These are phyloP conservation scores for Euphorbia lathyris DNA, from an alignment of 345 rosid genomes.

Conservation along the genomic window DNA sequence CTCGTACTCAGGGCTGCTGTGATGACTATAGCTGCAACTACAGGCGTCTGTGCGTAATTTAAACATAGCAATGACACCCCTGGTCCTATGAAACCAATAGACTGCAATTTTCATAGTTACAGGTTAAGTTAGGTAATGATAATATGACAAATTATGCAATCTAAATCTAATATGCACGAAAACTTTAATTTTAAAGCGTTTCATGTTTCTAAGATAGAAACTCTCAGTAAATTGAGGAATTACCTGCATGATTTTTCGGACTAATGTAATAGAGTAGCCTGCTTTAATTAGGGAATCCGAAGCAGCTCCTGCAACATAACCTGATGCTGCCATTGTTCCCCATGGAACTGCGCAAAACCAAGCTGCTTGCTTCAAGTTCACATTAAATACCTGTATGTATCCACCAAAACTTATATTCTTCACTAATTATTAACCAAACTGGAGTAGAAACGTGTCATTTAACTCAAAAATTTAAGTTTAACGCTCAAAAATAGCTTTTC, in stretches of 20 bases:
- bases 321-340: constrained; percentile 88
- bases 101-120: constrained; percentile 34
- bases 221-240: background rate
- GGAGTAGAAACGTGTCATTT: too few relatives aligned
- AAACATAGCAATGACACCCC: constrained; percentile 76
- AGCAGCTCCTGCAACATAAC: constrained; percentile 70
- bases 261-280: constrained; percentile 70
- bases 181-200: too few relatives aligned
- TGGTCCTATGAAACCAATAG: constrained; percentile 88
- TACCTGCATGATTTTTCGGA: constrained; percentile 96
- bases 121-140: background rate
- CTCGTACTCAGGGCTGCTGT: constrained; percentile 82
- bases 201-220: background rate
- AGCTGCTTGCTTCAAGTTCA: constrained; percentile 93
- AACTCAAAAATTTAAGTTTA: too few relatives aligned
- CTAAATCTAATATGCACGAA: background rate
- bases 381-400: constrained; percentile 58
- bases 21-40: constrained; percentile 53
- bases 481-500: too few relatives aligned
- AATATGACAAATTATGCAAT: background rate
- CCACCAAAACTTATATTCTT: background rate
- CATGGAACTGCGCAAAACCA: constrained; percentile 99
- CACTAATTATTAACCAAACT: background rate
- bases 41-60: constrained; percentile 71
- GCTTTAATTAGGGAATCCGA: constrained; percentile 67